Evolutionary conservation across 495 filamentous ascomycete genomes (phyloP).

Genomic region (Bryoglossum gracile): DNA sequence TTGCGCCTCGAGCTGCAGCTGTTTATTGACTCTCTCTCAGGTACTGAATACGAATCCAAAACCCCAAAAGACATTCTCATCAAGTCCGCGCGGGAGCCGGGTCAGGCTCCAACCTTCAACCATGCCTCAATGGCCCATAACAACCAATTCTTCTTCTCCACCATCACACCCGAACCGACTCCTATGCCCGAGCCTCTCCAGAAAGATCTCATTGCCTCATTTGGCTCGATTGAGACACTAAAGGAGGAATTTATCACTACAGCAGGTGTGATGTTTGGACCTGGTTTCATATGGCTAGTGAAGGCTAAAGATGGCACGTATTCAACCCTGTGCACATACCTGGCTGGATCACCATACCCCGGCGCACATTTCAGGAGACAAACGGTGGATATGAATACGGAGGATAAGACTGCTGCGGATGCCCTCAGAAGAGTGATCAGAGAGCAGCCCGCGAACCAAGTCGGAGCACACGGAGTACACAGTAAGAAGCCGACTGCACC

Average conservation of each 20-base stretch:
- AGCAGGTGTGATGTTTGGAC: slow-evolving; percentile 89
- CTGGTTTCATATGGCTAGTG: slow-evolving; percentile 94
- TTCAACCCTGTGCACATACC: slow-evolving; percentile 74
- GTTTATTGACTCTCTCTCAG: slow-evolving; percentile 13
- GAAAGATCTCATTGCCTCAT: slow-evolving; percentile 50
- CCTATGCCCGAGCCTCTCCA: slow-evolving; percentile 44
- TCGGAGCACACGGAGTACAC: slow-evolving; percentile 37
- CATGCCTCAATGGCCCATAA: slow-evolving; percentile 93
- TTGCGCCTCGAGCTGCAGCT: background rate
- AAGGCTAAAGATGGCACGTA: slow-evolving; percentile 30
- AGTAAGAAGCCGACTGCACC: slow-evolving; percentile 41
- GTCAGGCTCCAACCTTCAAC: slow-evolving; percentile 78
- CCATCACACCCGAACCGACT: slow-evolving; percentile 37
- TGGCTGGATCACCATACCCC: slow-evolving; percentile 82
- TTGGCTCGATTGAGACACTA: slow-evolving; percentile 75
- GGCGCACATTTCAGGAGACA: slow-evolving; percentile 78
- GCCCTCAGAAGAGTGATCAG: slow-evolving; percentile 2
- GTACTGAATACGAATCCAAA: slow-evolving; percentile 13
- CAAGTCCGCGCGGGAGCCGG: slow-evolving; percentile 68
- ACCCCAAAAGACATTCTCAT: slow-evolving; percentile 58
- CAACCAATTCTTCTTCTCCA: slow-evolving; percentile 88
- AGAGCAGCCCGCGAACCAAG: slow-evolving; percentile 37
- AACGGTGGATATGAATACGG: slow-evolving; percentile 70
- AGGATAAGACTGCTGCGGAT: slow-evolving; percentile 17
- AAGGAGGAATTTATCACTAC: slow-evolving; percentile 71